A percentile compares a stretch with the other conserved stretches of the same genome.
phyloP scores from a whole-genome alignment of 2,329 filamentous ascomycete species.

The Aspergillus fumigatiaffinis region DNA sequence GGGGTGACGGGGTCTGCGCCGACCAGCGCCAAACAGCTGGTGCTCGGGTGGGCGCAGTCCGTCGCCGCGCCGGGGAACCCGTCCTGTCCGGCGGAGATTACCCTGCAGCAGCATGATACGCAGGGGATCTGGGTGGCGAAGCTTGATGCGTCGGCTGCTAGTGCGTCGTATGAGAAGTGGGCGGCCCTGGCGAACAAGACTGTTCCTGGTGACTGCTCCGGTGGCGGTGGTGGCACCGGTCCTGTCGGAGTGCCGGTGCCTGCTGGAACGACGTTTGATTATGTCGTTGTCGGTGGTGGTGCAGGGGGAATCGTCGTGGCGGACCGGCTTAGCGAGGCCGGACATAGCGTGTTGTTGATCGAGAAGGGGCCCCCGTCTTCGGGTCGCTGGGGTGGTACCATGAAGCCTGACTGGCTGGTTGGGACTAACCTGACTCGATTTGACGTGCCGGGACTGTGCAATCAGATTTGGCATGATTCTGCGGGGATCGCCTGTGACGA shows the following conservation, averaged over 20 bases:
- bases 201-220: constrained; percentile 12
- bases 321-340: constrained; percentile 60
- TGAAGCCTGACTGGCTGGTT: constrained; percentile 56
- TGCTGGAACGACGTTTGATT: constrained; percentile 26
- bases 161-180: constrained; percentile 33
- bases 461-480: constrained; percentile 64
- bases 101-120: constrained; percentile 54
- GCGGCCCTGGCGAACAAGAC: constrained; percentile 22
- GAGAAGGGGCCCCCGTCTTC: constrained; percentile 61
- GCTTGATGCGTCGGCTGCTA: constrained; percentile 42
- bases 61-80: constrained; percentile 38
- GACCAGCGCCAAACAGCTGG: constrained; percentile 43
- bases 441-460: constrained; percentile 67
- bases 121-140: constrained; percentile 52
- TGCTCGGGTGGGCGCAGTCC: constrained; percentile 57
- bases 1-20: constrained; percentile 42
- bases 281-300: constrained; percentile 46
- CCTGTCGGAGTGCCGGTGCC: constrained; percentile 9
- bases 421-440: constrained; percentile 64
- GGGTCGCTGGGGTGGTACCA: constrained; percentile 59
- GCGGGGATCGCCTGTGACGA: constrained; percentile 54
- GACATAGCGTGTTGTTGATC: constrained; percentile 61
- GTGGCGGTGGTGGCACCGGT: constrained; percentile 3
- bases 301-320: constrained; percentile 52
- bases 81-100: constrained; percentile 42